Evolutionary conservation across 768 basidiomycete genomes (phyloP), one percentile per base, ranked within the genome.

Genomic region (Heimioporus sp.): DNA sequence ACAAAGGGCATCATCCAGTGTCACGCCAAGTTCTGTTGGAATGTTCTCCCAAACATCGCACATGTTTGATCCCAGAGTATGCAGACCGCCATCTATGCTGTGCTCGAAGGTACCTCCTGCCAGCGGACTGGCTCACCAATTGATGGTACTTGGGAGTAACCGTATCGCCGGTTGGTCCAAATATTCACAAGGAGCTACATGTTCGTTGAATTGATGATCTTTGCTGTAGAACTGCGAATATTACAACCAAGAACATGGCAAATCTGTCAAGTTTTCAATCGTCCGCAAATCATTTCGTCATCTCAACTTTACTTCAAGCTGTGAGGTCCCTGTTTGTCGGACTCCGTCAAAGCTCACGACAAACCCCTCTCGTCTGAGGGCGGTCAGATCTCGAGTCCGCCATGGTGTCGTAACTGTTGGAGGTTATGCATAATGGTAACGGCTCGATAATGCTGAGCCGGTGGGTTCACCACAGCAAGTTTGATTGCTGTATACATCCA

Each of bases 81-180:
- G 54, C 31, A 46, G 31, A 32, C 39, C 10, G 46, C 53, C 46
- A 60, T n/a, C 12, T 37, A 7, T 28, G 58, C 58, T 56, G 58
- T 60, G 52, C n/a, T 34, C 30, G 11, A 7, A 38, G 5, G 5
- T 5, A 28, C 24, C 24, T 28, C 24, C 24, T 7, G 24, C 5
- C 24, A 28, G 24, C 7, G 24, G 24, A 3, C 24, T 28, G 24
- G 24, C 24, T 28, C 24, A 6, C 24, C 7, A 28, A 28, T 28
- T 28, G 7, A 28, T 7, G 24, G 24, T 28, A 28, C 24, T 28
- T 28, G 24, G 24, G 24, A 28, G 24, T 28, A 6, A 28, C 24
- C 24, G 24, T 28, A 1, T 28, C 6, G 24, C 24, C 24, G 24
- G 24, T 6, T 6, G 24, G 24, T 28, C 7, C 24, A 28, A 28